phyloP scores from a whole-genome alignment of 2,329 filamentous ascomycete species.

The Aspergillus spinulosporus region DNA sequence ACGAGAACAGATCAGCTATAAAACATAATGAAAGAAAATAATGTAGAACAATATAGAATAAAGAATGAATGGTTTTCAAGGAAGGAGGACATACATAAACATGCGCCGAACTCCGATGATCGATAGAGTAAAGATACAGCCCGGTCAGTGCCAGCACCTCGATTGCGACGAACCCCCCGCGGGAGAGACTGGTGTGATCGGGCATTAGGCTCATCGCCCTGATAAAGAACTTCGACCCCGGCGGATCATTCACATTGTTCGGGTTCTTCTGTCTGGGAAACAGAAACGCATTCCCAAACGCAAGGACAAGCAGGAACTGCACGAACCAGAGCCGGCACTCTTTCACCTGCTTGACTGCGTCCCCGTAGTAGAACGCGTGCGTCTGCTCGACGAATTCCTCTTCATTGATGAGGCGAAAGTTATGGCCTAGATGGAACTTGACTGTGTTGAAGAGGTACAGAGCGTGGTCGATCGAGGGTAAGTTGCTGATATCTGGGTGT shows the following conservation, averaged over 20 bases:
- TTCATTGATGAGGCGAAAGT: constrained; percentile 58
- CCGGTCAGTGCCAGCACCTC: constrained; percentile 40
- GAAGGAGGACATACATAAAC: constrained; percentile 35
- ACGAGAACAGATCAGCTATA: neutral
- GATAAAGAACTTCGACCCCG: constrained; percentile 40
- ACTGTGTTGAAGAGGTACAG: constrained; percentile 57
- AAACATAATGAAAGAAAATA: too few relatives aligned
- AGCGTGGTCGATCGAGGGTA: constrained; percentile 55
- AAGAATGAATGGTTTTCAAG: neutral
- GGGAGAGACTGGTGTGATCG: constrained; percentile 32
- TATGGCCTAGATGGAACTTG: constrained; percentile 57
- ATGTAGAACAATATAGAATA: neutral
- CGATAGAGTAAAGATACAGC: constrained; percentile 44
- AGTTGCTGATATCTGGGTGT: constrained; percentile 30
- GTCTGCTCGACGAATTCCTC: constrained; percentile 39
- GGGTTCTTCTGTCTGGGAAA: constrained; percentile 30
- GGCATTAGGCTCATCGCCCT: constrained; percentile 43
- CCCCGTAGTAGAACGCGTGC: constrained; percentile 44
- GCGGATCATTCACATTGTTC: constrained; percentile 26
- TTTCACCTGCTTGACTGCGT: constrained; percentile 29
- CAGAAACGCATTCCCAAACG: constrained; percentile 58
- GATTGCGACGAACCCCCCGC: constrained; percentile 33
- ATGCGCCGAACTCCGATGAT: constrained; percentile 44
- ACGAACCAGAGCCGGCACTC: constrained; percentile 51
- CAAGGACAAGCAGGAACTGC: constrained; percentile 56